Conservation (phyloP, 2,329 filamentous ascomycete genomes). For the Byssoonygena ceratinophila region DNA sequence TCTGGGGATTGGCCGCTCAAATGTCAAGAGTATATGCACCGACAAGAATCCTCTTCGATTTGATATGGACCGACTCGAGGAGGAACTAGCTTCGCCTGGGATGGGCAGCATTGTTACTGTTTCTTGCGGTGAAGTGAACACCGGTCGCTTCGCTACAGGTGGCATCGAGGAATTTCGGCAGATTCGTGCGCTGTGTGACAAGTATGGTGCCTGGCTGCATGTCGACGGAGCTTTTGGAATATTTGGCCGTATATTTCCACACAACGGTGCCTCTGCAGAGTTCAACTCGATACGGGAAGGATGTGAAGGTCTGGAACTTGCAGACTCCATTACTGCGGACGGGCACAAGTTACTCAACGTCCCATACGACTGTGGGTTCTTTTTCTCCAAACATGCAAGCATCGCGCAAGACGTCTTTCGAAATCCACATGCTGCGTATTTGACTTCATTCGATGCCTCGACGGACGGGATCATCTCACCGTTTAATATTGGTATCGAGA, state of each 20-base stretch:
- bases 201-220: slow-evolving; percentile 73
- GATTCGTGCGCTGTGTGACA: slow-evolving; percentile 60
- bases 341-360: slow-evolving; percentile 91
- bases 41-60: slow-evolving; percentile 55
- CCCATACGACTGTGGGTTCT: slow-evolving; percentile 86
- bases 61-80: slow-evolving; percentile 56
- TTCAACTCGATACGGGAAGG: slow-evolving; percentile 45
- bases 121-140: slow-evolving; percentile 87
- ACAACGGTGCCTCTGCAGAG: slow-evolving; percentile 34
- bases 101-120: slow-evolving; percentile 65
- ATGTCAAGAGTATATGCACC: slow-evolving; percentile 50
- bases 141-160: slow-evolving; percentile 62
- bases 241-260: slow-evolving; percentile 57
- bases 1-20: slow-evolving; percentile 62
- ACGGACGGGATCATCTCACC: slow-evolving; percentile 56
- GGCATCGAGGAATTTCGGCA: slow-evolving; percentile 48
- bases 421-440: slow-evolving; percentile 79
- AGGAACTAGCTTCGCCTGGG: slow-evolving; percentile 43
- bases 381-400: slow-evolving; percentile 58
- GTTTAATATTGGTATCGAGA: slow-evolving; percentile 77
- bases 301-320: slow-evolving; percentile 60
- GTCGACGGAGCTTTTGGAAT: slow-evolving; percentile 86
- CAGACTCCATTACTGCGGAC: slow-evolving; percentile 78
- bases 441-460: slow-evolving; percentile 37
- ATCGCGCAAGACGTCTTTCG: slow-evolving; percentile 57